Conservation (phyloP, 2,329 filamentous ascomycete genomes). For the Stachybotrys elegans region DNA sequence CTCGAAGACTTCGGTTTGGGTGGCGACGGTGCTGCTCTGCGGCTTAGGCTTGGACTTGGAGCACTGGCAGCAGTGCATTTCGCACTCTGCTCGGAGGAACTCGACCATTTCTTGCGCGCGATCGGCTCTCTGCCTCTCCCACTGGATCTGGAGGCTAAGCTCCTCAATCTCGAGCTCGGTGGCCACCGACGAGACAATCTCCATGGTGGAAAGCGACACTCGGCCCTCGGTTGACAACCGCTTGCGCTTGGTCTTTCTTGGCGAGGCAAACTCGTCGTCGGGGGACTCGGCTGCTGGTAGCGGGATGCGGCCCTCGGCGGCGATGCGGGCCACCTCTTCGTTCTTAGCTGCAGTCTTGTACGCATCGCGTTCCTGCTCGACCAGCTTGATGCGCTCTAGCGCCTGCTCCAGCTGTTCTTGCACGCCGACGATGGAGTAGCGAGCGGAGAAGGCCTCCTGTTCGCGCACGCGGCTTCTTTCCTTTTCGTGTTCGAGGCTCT, state of each 20-base stretch:
- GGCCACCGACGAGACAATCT: slow-evolving; percentile 49
- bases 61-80: slow-evolving; percentile 62
- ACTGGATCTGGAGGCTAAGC: slow-evolving; percentile 45
- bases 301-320: slow-evolving; percentile 65
- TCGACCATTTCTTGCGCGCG: slow-evolving; percentile 69
- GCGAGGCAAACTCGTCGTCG: slow-evolving; percentile 59
- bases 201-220: slow-evolving; percentile 40
- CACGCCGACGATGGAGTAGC: slow-evolving; percentile 59
- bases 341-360: slow-evolving; percentile 68
- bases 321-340: slow-evolving; percentile 67
- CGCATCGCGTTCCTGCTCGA: slow-evolving; percentile 71
- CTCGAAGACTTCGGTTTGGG: not conserved
- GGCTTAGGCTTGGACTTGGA: slow-evolving; percentile 29
- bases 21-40: not conserved
- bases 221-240: slow-evolving; percentile 33
- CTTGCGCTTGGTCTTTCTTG: slow-evolving; percentile 39
- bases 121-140: slow-evolving; percentile 60
- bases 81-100: slow-evolving; percentile 71
- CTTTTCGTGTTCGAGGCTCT: slow-evolving; percentile 58
- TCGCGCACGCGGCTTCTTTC: slow-evolving; percentile 56
- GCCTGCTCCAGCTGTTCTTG: slow-evolving; percentile 64
- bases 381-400: slow-evolving; percentile 55
- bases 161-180: slow-evolving; percentile 57
- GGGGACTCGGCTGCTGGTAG: slow-evolving; percentile 50
- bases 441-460: slow-evolving; percentile 63